Percentiles rank a stretch among this genome's conserved stretches.
Evolutionary conservation across 139 green algal genomes (phyloP).

Genomic region (Volvox africanus): DNA sequence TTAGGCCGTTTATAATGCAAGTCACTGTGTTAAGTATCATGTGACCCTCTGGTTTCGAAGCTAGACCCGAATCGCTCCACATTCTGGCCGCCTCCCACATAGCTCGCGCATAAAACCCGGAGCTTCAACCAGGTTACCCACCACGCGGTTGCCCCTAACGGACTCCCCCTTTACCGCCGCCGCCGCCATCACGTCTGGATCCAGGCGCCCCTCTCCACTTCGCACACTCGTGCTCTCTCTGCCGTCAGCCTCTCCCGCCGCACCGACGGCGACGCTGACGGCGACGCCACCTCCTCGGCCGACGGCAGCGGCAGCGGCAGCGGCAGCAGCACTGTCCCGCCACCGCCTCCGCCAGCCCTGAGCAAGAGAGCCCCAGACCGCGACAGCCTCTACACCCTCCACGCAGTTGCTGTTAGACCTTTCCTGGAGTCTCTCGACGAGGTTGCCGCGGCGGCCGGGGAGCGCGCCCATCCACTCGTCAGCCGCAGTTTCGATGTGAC

Average conservation of each 20-base stretch:
- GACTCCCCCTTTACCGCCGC: too few relatives aligned
- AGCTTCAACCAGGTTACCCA: too few relatives aligned
- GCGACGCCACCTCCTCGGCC: not conserved
- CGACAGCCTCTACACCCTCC: not conserved
- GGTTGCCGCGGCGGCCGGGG: not conserved
- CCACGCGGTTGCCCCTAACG: too few relatives aligned
- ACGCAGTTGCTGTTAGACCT: slow-evolving; percentile 1
- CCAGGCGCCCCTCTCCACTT: not conserved
- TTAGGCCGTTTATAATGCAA: too few relatives aligned
- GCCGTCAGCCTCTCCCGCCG: not conserved
- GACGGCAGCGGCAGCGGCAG: not conserved
- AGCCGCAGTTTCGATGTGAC: not conserved
- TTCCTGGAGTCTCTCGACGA: slow-evolving; percentile 25
- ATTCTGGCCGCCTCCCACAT: too few relatives aligned
- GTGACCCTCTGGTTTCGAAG: too few relatives aligned
- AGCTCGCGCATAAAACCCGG: too few relatives aligned
- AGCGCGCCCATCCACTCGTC: not conserved
- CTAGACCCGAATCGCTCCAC: too few relatives aligned
- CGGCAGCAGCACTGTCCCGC: not conserved
- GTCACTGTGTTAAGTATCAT: too few relatives aligned
- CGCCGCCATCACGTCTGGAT: too few relatives aligned
- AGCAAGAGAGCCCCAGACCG: not conserved
- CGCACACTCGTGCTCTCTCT: slow-evolving; percentile 7
- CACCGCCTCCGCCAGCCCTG: not conserved
- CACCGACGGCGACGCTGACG: not conserved